Evolutionary conservation across 352 stramenopile genomes (phyloP).

Genomic region (Phytopythium vexans): DNA sequence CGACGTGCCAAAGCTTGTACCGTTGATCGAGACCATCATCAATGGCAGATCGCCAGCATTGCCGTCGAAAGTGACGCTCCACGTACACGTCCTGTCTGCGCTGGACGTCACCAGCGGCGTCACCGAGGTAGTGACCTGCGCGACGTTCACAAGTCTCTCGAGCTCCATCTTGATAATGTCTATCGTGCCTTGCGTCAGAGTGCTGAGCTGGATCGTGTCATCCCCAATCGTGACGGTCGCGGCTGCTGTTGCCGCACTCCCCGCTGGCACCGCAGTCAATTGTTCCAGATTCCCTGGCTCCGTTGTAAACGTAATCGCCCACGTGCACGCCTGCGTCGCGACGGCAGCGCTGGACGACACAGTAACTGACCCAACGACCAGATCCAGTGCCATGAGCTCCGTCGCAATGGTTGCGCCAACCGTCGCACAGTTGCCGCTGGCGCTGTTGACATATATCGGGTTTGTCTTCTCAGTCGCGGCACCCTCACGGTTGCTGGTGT

Average conservation of each 20-base stretch:
- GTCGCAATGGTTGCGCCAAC: conserved; percentile 46
- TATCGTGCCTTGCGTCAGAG: conserved; percentile 72
- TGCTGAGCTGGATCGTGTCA: conserved; percentile 80
- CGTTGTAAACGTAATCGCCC: conserved; percentile 89
- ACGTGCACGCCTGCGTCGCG: conserved; percentile 77
- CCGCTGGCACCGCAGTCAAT: conserved; percentile 61
- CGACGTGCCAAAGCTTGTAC: conserved; percentile 26
- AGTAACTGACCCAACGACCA: conserved; percentile 38
- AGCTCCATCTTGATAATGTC: conserved; percentile 95
- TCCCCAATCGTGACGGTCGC: conserved; percentile 56
- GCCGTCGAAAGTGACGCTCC: conserved; percentile 92
- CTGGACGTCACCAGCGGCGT: conserved; percentile 28
- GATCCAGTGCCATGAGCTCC: conserved; percentile 44
- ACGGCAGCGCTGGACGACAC: conserved; percentile 41
- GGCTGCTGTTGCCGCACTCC: conserved; percentile 26
- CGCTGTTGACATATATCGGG: conserved; percentile 80
- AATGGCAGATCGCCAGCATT: conserved; percentile 86
- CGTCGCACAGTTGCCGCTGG: conserved; percentile 76
- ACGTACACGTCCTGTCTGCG: conserved; percentile 80
- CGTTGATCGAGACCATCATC: conserved; percentile 50
- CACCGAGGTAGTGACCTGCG: conserved; percentile 84
- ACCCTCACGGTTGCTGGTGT: conserved; percentile 63
- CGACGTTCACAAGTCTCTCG: conserved; percentile 88
- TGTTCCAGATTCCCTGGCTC: conserved; percentile 83
- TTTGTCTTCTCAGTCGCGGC: conserved; percentile 58